Conservation (phyloP, 139 green algal genomes). For the Dunaliella sp. region DNA sequence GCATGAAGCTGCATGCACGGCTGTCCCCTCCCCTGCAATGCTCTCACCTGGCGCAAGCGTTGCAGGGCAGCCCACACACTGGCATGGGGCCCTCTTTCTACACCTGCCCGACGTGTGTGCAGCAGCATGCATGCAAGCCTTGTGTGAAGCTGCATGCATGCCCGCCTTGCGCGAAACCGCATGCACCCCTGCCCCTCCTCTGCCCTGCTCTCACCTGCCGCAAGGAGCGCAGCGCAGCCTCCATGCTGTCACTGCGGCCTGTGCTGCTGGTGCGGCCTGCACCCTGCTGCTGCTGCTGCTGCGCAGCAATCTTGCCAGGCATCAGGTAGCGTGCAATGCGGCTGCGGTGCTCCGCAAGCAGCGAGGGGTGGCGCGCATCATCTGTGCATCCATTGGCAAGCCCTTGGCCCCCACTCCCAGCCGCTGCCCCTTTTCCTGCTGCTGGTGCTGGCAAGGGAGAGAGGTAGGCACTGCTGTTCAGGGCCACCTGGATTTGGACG, state of each 20-base stretch:
- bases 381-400: background rate
- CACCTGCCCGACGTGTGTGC: too few species aligned
- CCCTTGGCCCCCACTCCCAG: background rate
- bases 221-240: background rate
- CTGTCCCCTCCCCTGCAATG: too few species aligned
- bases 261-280: background rate
- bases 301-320: background rate
- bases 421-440: background rate
- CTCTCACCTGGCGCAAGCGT: constrained; percentile 21
- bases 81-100: too few species aligned
- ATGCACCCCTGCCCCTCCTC: too few species aligned
- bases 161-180: too few species aligned
- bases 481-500: constrained; percentile 22
- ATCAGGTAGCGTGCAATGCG: constrained; percentile 25
- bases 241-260: background rate
- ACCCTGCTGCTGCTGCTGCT: background rate
- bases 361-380: background rate
- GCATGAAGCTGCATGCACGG: too few species aligned
- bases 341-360: constrained; percentile 17
- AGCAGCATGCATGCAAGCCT: too few species aligned
- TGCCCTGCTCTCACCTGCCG: background rate
- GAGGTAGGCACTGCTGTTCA: constrained; percentile 17
- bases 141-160: too few species aligned
- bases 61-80: constrained; percentile 19
- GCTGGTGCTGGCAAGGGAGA: background rate